Base-by-base conservation (phyloP, 768 basidiomycete species). In the Podaxis sp. region DNA sequence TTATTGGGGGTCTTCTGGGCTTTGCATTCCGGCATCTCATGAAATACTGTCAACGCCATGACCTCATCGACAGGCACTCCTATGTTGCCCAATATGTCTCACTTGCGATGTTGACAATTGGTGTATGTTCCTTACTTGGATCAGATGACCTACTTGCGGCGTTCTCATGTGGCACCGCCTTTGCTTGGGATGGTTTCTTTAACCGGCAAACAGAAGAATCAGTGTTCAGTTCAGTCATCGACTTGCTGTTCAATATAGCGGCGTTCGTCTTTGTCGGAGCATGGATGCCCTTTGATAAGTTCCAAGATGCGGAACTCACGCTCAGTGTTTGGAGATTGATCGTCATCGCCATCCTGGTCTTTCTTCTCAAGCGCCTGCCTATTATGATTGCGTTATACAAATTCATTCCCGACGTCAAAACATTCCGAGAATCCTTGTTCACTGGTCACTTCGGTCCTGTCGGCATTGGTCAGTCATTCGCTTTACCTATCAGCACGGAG, bases 321-420 rank as follows among this genome's bases (percentile, higher is more conserved):
- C 78, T 99, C 54, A 84, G 80, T 48, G 87, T 92, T 9, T 94
- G 95, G 92, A 80, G 95, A 30, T 82, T 99, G 19, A 74, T 97
- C 56, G 88, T 93, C 42, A 83, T 96, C 55, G 91, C 91, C 2
- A 80, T 98, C 57, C 80, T 90, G 57, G 83, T 98, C n/a, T 78
- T 99, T 56, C 67, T 95, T 2, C 76, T 99, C 17, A 85, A 94
- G 33, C 82, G 97, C 15, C 78, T 99, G 15, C 97, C 97, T 0
- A 72, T 88, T 64, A 91, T 99, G 74, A 78, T 97, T 26, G 86
- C 85, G 0, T 73, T 96, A 44, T 97, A 96, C 77, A 88, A 79
- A 70, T 98, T 90, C 85, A 96, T 99, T 63, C 97, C 97, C 0
- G 96, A 99, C 71, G 85, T 99, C 68, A 97, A 96, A 79, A 98